Base-by-base conservation (phyloP, 2,329 filamentous ascomycete genomes). In the Fusarium piperis region DNA sequence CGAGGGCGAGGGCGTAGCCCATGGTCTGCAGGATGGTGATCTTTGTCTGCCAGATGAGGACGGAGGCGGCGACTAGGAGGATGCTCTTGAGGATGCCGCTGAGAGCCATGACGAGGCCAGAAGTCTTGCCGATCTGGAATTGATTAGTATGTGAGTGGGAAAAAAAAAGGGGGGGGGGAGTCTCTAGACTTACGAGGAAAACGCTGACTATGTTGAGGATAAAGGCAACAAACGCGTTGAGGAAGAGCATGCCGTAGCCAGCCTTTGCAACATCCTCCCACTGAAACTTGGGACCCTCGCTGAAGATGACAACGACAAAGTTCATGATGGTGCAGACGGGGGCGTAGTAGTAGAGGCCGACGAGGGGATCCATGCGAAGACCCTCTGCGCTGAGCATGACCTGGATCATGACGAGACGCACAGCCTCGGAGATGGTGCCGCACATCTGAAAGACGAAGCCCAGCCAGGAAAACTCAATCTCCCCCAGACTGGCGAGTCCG, bases 21-120 rank as follows among this genome's bases (percentile, higher is more conserved):
- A 95, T 86, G 76, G 90, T 89, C 82, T 97, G 94, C 62, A 94
- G 86, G 26, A 83, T 79, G 20, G 90, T 87, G 77, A 96, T 91
- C 33, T 89, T 87, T 63, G 93, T 94, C 74, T 88, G 85, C 91
- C 93, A 96, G 79, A 95, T 91, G 78, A 93, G 80, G 82, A 96
- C 92, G 59, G 92, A 94, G 65, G 90, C 87, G 67, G 88, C 85
- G 71, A 97, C 93, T 62, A 97, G 90, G 65, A 97, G 89, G 68
- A 97, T 95, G 81, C 94, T 93, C 83, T 97, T 97, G 77, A 96
- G 89, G 72, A 97, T 94, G 80, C 94, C 93, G 65, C 91, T 94
- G 26, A 97, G 89, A 35, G 93, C 94, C 83, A 97, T 92, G 76
- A 95, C 93, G 58, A 97, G 89, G 63, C 92, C 93, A 2, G 94